phyloP scores from a whole-genome alignment of 345 rosid genomes.

The Eucalyptus leucophloia region DNA sequence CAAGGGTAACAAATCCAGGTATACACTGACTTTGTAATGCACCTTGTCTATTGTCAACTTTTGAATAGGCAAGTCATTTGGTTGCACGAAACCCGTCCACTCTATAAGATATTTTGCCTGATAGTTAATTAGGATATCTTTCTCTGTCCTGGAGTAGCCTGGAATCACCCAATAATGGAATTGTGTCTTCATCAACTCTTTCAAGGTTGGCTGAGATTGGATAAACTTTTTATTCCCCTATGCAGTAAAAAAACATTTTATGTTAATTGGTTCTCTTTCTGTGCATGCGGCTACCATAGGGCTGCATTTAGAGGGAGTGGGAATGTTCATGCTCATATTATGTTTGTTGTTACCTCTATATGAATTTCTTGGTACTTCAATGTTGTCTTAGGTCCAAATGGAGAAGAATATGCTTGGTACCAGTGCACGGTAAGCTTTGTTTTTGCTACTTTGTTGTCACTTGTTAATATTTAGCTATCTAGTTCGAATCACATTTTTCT shows the following conservation, averaged over 20 bases:
- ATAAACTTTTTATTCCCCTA: neutral
- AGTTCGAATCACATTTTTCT: neutral
- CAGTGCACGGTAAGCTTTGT: constrained; percentile 81
- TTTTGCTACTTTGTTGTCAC: neutral
- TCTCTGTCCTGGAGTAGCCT: neutral
- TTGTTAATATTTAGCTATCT: neutral
- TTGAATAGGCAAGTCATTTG: neutral
- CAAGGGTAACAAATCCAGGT: constrained; percentile 64
- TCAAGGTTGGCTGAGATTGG: neutral
- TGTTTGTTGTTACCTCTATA: neutral
- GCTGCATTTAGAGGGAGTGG: neutral
- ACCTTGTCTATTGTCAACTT: neutral
- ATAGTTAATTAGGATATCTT: neutral
- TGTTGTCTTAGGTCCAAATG: constrained; percentile 60
- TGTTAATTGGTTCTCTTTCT: neutral
- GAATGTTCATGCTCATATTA: neutral
- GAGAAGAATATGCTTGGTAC: constrained; percentile 96
- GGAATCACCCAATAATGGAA: neutral
- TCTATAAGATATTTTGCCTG: neutral
- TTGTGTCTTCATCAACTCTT: neutral
- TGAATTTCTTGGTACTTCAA: neutral
- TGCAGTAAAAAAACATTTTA: neutral
- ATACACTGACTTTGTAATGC: neutral
- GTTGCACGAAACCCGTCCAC: neutral
- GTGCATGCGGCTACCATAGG: neutral